Evolutionary conservation across 805 yeast genomes (phyloP).

Genomic region (Ogataea philodendri): DNA sequence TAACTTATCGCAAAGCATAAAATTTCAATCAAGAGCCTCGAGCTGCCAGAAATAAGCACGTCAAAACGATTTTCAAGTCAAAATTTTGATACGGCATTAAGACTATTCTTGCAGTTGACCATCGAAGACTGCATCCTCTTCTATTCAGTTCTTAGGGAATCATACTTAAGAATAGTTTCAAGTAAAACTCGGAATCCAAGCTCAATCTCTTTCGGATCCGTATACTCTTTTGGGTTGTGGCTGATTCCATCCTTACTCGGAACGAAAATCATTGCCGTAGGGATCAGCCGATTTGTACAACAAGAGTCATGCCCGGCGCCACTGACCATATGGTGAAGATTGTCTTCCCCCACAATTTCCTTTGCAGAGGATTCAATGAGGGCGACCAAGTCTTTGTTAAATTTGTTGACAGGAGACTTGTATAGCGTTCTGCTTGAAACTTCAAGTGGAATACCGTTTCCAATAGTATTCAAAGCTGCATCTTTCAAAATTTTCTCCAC

Average conservation of each 20-base stretch:
- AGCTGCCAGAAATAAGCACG: too few species aligned
- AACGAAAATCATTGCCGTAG: conserved; percentile 73
- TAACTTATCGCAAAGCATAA: too few species aligned
- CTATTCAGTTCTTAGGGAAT: too few species aligned
- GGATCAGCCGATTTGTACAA: conserved; percentile 51
- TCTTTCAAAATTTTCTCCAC: conserved; percentile 30
- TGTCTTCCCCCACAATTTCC: conserved; percentile 45
- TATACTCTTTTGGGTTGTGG: conserved; percentile 66
- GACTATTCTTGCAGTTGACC: too few species aligned
- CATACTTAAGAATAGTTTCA: conserved; percentile 41
- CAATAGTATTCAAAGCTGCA: conserved; percentile 28
- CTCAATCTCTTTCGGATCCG: conserved; percentile 62
- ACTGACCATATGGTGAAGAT: conserved; percentile 48
- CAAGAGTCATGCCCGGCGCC: conserved; percentile 81
- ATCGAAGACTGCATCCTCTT: too few species aligned
- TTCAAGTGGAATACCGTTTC: conserved; percentile 40
- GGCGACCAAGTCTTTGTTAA: conserved; percentile 48
- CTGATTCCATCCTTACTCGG: conserved; percentile 67
- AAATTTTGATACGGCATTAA: too few species aligned
- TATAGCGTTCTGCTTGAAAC: conserved; percentile 34
- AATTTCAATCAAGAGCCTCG: too few species aligned
- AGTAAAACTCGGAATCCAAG: conserved; percentile 57
- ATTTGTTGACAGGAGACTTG: conserved; percentile 55
- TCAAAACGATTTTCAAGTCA: too few species aligned
- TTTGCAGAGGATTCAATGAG: conserved; percentile 53